Conservation (phyloP, 2,329 filamentous ascomycete genomes). For the Xylaria sp. region DNA sequence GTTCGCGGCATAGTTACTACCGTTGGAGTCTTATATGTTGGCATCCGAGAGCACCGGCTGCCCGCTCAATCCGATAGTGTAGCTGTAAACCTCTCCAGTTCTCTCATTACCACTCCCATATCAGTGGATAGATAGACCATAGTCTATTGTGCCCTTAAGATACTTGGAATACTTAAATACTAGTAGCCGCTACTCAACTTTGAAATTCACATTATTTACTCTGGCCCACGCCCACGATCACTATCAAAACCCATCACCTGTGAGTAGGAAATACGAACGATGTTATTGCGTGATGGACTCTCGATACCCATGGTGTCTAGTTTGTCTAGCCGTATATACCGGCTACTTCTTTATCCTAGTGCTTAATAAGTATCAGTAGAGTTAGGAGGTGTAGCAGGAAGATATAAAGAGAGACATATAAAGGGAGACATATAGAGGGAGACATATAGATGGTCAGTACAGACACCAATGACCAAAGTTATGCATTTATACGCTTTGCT, state of each 20-base stretch:
- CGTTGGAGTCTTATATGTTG: not conserved
- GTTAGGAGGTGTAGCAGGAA: not conserved
- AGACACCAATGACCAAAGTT: too few species aligned
- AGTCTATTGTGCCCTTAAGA: not conserved
- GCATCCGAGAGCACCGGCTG: not conserved
- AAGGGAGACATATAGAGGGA: too few species aligned
- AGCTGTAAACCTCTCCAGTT: not conserved
- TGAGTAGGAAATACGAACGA: not conserved
- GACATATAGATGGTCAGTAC: too few species aligned
- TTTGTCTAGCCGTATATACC: not conserved
- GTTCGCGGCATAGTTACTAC: not conserved
- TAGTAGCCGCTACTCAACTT: not conserved
- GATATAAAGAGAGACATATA: too few species aligned
- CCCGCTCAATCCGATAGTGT: not conserved
- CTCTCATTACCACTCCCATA: not conserved
- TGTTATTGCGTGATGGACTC: not conserved
- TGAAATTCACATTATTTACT: not conserved
- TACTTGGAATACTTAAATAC: not conserved
- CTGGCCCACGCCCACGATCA: not conserved
- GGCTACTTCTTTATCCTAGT: not conserved
- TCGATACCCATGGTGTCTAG: not conserved
- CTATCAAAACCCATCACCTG: not conserved
- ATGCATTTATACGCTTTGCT: too few species aligned
- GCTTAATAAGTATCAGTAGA: too few species aligned
- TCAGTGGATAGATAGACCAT: not conserved